Conservation (phyloP, 2,329 filamentous ascomycete genomes). For the Neonectria sp. region DNA sequence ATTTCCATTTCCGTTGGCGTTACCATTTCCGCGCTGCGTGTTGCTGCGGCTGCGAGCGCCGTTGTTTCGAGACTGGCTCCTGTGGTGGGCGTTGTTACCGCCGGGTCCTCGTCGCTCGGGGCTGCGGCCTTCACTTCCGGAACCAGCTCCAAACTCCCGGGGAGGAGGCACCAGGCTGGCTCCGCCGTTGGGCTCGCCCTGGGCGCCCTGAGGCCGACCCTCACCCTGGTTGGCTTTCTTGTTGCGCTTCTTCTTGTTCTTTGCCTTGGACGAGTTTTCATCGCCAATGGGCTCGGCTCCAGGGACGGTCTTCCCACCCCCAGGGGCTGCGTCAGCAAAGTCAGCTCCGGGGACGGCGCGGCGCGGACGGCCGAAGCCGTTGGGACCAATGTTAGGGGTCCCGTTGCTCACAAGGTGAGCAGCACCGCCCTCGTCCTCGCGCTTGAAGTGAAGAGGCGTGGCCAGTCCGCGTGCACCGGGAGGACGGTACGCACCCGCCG, state of each 20-base stretch:
- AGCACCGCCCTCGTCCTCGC: slow-evolving; percentile 95
- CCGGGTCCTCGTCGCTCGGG: slow-evolving; percentile 73
- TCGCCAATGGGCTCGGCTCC: slow-evolving; percentile 74
- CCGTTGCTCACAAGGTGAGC: slow-evolving; percentile 88
- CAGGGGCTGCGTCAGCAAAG: slow-evolving; percentile 75
- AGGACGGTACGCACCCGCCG: slow-evolving; percentile 95
- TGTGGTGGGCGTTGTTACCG: slow-evolving; percentile 50
- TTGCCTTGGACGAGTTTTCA: slow-evolving; percentile 86
- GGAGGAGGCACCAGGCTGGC: slow-evolving; percentile 64
- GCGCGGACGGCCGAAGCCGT: slow-evolving; percentile 84
- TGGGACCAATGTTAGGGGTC: slow-evolving; percentile 76
- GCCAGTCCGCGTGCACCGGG: slow-evolving; percentile 91
- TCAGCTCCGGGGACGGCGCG: slow-evolving; percentile 92
- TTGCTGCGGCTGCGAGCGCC: slow-evolving; percentile 67
- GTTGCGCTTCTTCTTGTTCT: slow-evolving; percentile 98
- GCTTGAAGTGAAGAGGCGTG: slow-evolving; percentile 95
- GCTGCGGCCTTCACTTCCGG: slow-evolving; percentile 71
- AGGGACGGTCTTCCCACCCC: slow-evolving; percentile 77
- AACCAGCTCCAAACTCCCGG: slow-evolving; percentile 55
- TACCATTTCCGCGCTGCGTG: slow-evolving; percentile 56
- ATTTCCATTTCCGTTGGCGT: slow-evolving; percentile 37
- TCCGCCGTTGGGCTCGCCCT: slow-evolving; percentile 61
- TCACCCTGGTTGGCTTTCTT: slow-evolving; percentile 91
- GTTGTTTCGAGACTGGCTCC: slow-evolving; percentile 71
- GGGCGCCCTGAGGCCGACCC: slow-evolving; percentile 60